Evolutionary conservation across 1,284 basidiomycete genomes (phyloP).

Genomic region (Wolfiporia cocos): DNA sequence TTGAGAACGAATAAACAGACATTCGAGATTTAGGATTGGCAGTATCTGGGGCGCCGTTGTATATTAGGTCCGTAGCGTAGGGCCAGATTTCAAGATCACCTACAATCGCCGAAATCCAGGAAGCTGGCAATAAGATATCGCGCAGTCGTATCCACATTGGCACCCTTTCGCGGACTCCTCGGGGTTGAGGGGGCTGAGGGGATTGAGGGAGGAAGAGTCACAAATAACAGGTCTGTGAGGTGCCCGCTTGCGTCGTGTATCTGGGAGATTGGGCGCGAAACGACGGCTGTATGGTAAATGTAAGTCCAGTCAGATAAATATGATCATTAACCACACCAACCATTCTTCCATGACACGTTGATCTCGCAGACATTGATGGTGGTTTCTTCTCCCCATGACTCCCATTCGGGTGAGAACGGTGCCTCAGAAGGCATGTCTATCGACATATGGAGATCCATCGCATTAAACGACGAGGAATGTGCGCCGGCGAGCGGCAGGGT

Average conservation of each 20-base stretch:
- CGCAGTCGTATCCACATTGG: constrained; percentile 12
- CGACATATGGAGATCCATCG: constrained; percentile 41
- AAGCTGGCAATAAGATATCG: constrained; percentile 47
- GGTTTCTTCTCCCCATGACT: constrained; percentile 55
- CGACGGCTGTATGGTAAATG: constrained; percentile 27
- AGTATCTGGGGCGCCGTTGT: too few species aligned
- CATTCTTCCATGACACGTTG: constrained; percentile 37
- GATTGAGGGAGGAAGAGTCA: constrained; percentile 31
- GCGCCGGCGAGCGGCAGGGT: constrained; percentile 18
- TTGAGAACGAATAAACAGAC: background rate
- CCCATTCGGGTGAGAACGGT: constrained; percentile 42
- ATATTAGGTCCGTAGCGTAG: background rate
- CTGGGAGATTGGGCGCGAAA: constrained; percentile 40
- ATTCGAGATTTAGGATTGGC: background rate
- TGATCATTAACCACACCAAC: constrained; percentile 8
- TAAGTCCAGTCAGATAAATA: constrained; percentile 29
- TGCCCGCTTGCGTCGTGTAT: constrained; percentile 29
- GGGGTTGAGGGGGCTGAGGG: constrained; percentile 13
- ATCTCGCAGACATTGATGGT: constrained; percentile 60
- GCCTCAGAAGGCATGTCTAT: constrained; percentile 29
- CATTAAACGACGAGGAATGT: constrained; percentile 27
- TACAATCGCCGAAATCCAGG: constrained; percentile 59
- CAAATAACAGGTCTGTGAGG: constrained; percentile 41
- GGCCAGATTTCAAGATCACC: constrained; percentile 13
- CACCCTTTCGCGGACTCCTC: constrained; percentile 13